phyloP scores from a whole-genome alignment of 345 rosid genomes.

The Tarenaya hassleriana region DNA sequence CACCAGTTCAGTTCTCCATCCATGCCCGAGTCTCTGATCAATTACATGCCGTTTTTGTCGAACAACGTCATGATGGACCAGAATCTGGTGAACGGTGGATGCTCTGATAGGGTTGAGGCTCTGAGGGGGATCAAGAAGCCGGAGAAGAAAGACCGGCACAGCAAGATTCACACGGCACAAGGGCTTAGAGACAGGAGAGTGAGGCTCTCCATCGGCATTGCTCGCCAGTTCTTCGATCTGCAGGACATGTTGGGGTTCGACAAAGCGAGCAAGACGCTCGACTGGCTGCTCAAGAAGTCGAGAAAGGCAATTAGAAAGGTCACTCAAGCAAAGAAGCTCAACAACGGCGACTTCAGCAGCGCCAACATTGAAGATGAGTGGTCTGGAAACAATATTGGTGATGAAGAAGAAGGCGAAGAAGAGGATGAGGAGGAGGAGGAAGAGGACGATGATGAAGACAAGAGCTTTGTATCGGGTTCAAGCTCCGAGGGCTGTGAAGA shows the following conservation, averaged over 20 bases:
- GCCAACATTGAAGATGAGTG: constrained; percentile 3
- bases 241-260: constrained; percentile 84
- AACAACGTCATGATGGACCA: constrained; percentile 17
- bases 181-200: constrained; percentile 84
- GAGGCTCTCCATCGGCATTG: constrained; percentile 60
- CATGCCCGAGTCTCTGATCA: constrained; percentile 15
- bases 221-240: constrained; percentile 76
- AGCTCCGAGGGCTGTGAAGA: constrained; percentile 19
- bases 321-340: constrained; percentile 18
- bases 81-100: neutral
- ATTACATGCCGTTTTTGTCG: constrained; percentile 25
- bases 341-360: neutral
- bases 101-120: constrained; percentile 6
- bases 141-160: constrained; percentile 59
- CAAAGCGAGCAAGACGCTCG: constrained; percentile 78
- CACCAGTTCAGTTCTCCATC: constrained; percentile 8
- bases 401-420: constrained; percentile 16
- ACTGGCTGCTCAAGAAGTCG: constrained; percentile 65
- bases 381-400: constrained; percentile 3
- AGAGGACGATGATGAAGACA: constrained; percentile 15
- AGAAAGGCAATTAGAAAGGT: constrained; percentile 48
- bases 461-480: constrained; percentile 19
- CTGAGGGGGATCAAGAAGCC: constrained; percentile 21
- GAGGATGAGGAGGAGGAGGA: constrained; percentile 11
- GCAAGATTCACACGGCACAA: constrained; percentile 70